Evolutionary conservation across 106 monocot genomes (phyloP).

Genomic region (Amphibolis antarctica): DNA sequence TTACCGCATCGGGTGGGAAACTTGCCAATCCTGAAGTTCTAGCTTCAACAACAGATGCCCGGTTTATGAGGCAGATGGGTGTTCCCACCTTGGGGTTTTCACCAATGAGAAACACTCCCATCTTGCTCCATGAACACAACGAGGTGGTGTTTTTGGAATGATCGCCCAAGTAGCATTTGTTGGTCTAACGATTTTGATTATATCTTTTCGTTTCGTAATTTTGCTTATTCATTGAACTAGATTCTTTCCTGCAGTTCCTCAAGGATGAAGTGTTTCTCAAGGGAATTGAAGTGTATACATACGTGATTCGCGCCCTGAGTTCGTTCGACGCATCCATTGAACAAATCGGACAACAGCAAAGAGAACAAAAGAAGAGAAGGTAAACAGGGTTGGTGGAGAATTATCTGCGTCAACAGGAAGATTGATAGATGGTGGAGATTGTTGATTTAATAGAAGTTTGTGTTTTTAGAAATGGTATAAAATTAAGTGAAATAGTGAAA

Average conservation of each 20-base stretch:
- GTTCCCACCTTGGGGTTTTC: constrained; percentile 88
- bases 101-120: constrained; percentile 90
- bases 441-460: no score
- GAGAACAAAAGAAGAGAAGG: no score
- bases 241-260: constrained; percentile 51
- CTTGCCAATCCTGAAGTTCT: constrained; percentile 79
- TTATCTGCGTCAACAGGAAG: no score
- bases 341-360: no score
- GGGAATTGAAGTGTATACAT: constrained; percentile 78
- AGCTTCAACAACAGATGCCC: constrained; percentile 81
- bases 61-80: constrained; percentile 69
- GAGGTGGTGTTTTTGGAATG: constrained; percentile 32
- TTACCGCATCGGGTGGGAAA: constrained; percentile 59
- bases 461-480: no score
- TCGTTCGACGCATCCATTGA: constrained; percentile 7
- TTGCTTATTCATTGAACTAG: neutral
- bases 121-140: constrained; percentile 89
- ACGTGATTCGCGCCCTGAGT: constrained; percentile 59
- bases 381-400: no score
- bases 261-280: constrained; percentile 61
- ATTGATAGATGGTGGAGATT: no score
- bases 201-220: neutral
- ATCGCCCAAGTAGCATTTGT: neutral
- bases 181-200: neutral
- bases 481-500: no score